These are phyloP conservation scores for Thraustochytrium striatum DNA, from an alignment of 352 stramenopile species.

Conservation along the genomic window DNA sequence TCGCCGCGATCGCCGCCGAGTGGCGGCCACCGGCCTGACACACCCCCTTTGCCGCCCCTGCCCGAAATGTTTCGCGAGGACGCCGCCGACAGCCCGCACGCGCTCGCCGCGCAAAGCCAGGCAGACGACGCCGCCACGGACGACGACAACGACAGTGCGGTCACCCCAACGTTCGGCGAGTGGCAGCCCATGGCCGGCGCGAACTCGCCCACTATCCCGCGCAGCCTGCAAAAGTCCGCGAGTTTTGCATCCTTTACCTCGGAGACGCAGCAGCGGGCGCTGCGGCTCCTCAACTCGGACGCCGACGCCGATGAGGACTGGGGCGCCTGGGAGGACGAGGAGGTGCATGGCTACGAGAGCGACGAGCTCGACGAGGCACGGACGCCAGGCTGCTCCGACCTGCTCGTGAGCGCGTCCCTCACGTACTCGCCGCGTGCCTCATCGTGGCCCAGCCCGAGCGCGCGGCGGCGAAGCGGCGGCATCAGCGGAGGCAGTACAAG, in stretches of 20 bases:
- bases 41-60: no score
- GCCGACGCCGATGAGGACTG: no score
- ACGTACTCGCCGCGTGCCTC: not conserved
- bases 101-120: not conserved
- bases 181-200: no score
- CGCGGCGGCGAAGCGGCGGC: not conserved
- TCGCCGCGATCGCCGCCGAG: not conserved
- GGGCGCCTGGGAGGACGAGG: no score
- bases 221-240: no score
- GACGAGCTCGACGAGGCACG: constrained; percentile 56
- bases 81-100: not conserved
- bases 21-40: not conserved
- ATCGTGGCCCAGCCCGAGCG: not conserved
- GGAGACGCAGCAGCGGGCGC: no score
- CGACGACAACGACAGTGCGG: constrained; percentile 54
- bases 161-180: no score
- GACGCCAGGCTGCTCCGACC: constrained; percentile 1
- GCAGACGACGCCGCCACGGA: not conserved
- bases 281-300: no score
- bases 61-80: not conserved
- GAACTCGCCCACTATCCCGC: no score
- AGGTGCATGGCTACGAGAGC: no score
- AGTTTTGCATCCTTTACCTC: no score
- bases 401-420: not conserved
- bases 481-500: not conserved